phyloP scores from a whole-genome alignment of 2,329 filamentous ascomycete genomes.

The Stenocarpella maydis region DNA sequence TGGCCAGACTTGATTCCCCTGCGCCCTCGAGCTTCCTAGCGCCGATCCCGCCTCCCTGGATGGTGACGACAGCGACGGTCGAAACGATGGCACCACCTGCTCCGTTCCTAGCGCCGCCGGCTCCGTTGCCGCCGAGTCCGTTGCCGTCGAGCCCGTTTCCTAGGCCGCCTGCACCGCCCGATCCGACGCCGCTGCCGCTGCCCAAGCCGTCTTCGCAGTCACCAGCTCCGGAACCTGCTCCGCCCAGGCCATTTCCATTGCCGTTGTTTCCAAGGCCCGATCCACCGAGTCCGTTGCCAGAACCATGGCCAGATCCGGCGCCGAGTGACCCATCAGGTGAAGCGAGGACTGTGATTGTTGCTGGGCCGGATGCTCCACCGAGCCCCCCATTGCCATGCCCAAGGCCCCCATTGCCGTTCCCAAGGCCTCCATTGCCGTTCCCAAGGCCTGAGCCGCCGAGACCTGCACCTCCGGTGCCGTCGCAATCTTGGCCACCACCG shows the following conservation, averaged over 20 bases:
- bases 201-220: constrained; percentile 11
- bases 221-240: constrained; percentile 10
- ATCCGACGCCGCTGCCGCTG: constrained; percentile 14
- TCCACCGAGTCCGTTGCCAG: constrained; percentile 27
- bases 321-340: constrained; percentile 17
- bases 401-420: constrained; percentile 27
- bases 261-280: constrained; percentile 16
- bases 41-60: constrained; percentile 31
- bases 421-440: constrained; percentile 7
- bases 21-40: constrained; percentile 33
- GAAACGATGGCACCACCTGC: constrained; percentile 31
- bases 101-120: constrained; percentile 22
- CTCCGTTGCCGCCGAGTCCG: constrained; percentile 14
- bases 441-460: constrained; percentile 6
- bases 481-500: constrained; percentile 20
- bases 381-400: constrained; percentile 29
- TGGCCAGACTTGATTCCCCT: constrained; percentile 22
- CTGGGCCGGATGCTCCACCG: constrained; percentile 26
- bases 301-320: constrained; percentile 10
- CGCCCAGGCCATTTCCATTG: constrained; percentile 21
- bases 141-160: constrained; percentile 22
- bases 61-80: constrained; percentile 33
- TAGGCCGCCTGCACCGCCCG: constrained; percentile 12
- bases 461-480: constrained; percentile 27
- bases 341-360: constrained; percentile 30